phyloP scores from a whole-genome alignment of 2,329 filamentous ascomycete species.

The Arthroderma sp. region DNA sequence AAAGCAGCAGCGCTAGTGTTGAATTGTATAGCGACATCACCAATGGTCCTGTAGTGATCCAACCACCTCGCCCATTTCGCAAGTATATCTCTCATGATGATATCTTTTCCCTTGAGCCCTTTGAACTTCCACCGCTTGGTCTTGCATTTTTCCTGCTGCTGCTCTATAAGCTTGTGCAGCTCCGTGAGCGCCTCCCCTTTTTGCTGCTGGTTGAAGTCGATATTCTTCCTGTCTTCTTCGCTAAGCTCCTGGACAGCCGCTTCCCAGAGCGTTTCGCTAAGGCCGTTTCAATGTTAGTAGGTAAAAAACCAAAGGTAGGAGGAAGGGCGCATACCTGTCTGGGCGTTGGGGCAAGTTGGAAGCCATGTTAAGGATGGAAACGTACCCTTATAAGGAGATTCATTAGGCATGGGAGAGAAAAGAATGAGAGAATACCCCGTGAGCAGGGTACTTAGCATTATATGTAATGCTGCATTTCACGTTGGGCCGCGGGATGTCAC shows the following conservation, averaged over 20 bases:
- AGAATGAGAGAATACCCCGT: too few species aligned
- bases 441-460: too few species aligned
- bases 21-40: slow-evolving; percentile 18
- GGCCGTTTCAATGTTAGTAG: background rate
- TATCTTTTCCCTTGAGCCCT: background rate
- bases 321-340: too few species aligned
- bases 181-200: background rate
- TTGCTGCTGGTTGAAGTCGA: background rate
- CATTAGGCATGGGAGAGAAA: background rate
- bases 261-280: background rate
- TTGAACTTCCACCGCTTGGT: background rate
- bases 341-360: too few species aligned
- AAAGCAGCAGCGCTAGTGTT: slow-evolving; percentile 20
- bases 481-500: too few species aligned
- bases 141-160: background rate
- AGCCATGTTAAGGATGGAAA: background rate
- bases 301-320: too few species aligned
- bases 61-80: slow-evolving; percentile 11
- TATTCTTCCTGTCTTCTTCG: background rate
- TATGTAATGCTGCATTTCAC: too few species aligned
- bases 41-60: slow-evolving; percentile 18
- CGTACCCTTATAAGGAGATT: background rate
- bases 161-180: background rate
- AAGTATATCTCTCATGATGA: slow-evolving; percentile 6
- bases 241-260: background rate